These are phyloP conservation scores for Odontarrhena argentea DNA, from an alignment of 345 rosid species.

Conservation along the genomic window DNA sequence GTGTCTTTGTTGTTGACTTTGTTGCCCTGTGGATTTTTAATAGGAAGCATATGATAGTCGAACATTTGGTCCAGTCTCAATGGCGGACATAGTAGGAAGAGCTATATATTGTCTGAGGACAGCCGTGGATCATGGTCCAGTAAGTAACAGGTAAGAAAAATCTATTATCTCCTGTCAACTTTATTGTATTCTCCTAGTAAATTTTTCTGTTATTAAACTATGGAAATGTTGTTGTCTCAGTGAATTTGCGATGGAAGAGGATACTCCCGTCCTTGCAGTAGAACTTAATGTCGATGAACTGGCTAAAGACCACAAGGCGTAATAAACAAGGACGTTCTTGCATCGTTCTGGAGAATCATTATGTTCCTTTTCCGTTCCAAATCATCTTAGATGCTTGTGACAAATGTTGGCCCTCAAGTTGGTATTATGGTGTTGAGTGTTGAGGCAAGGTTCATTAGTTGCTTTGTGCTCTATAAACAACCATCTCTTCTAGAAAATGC, in stretches of 20 bases:
- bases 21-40: not conserved
- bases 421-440: constrained; percentile 22
- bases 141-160: constrained; percentile 75
- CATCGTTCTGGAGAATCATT: constrained; percentile 17
- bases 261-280: constrained; percentile 73
- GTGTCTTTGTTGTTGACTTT: not conserved
- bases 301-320: constrained; percentile 76
- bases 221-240: constrained; percentile 44
- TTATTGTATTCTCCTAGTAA: constrained; percentile 7
- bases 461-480: constrained; percentile 28
- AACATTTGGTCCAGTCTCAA: constrained; percentile 80
- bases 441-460: constrained; percentile 16
- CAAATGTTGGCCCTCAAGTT: constrained; percentile 21
- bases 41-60: constrained; percentile 96
- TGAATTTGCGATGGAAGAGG: constrained; percentile 61
- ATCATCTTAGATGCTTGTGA: constrained; percentile 27
- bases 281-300: constrained; percentile 90
- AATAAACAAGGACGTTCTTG: constrained; percentile 25
- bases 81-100: constrained; percentile 77
- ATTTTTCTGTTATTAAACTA: not conserved
- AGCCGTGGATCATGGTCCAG: constrained; percentile 95
- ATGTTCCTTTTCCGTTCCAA: constrained; percentile 28
- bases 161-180: not conserved
- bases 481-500: not conserved
- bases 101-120: constrained; percentile 80